Base-by-base conservation (phyloP, 2,329 filamentous ascomycete species). In the Corinectria fuckeliana region DNA sequence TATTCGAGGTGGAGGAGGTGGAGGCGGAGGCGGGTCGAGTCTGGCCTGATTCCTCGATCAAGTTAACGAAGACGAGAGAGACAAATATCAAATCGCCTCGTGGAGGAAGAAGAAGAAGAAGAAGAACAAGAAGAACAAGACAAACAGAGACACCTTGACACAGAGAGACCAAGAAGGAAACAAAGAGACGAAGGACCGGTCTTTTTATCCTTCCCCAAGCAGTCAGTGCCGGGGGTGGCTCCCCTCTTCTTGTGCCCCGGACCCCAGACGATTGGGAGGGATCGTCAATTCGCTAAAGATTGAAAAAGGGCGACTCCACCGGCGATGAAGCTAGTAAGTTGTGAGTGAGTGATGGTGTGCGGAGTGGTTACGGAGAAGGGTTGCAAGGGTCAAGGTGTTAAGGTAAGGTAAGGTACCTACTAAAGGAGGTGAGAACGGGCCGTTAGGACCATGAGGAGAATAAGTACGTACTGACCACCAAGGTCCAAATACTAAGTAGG, bases 181-280 rank as follows among this genome's bases (percentile, higher is more conserved):
- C 20, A 20, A 42, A n/a, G 20, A 54, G 36, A 60, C 23, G 32
- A 55, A 60, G 41, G 49, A 25, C 50, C 47, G 52, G 53, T 62
- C 55, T 56, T 65, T 68, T 67, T 69, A 67, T 64, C 60, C 60
- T 45, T 45, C 23, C 20, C 38, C 28, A 21, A 16, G 14, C n/a
- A 42, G 18, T 28, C 48, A 16, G 32, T 18, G 20, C 9, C n/a
- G n/a, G n/a, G n/a, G 32, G 8, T 7, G 26, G 11, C 4, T 21
- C 32, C 38, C 32, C 21, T 36, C 42, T 48, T 54, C 50, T 57
- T 36, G 53, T 57, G 55, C 60, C 62, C 64, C 64, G 41, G 59
- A 65, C 63, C 59, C 59, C 41, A 48, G 62, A 51, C 66, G 49
- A 50, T 52, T 42, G 50, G 34, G 32, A 49, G 28, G 32, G 20